These are phyloP conservation scores for Exophiala viscosa DNA, from an alignment of 2,329 filamentous ascomycete genomes.

Conservation along the genomic window DNA sequence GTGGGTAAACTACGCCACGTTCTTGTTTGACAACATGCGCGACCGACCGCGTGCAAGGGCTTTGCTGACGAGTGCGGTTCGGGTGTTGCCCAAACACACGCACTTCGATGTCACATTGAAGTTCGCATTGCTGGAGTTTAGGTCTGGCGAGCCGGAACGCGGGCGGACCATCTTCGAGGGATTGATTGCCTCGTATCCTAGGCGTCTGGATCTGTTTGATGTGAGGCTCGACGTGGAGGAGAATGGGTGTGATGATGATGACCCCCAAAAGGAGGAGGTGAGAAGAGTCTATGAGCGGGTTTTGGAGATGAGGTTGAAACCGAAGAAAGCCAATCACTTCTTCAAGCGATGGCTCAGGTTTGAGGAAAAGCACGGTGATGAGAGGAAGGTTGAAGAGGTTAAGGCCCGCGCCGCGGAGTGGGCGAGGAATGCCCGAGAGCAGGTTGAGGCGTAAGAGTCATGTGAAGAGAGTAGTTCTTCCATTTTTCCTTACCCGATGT, in stretches of 20 bases:
- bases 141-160: constrained; percentile 81
- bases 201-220: constrained; percentile 90
- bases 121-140: constrained; percentile 90
- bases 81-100: constrained; percentile 68
- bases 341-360: constrained; percentile 91
- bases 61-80: constrained; percentile 76
- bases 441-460: neutral
- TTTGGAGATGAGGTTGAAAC: constrained; percentile 62
- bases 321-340: constrained; percentile 76
- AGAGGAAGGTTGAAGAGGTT: constrained; percentile 67
- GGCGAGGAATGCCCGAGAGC: constrained; percentile 6
- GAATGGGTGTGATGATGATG: constrained; percentile 46
- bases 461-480: too few relatives aligned
- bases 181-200: constrained; percentile 77
- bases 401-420: constrained; percentile 59
- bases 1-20: constrained; percentile 93
- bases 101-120: constrained; percentile 75
- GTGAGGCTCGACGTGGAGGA: constrained; percentile 84
- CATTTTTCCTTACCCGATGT: too few relatives aligned
- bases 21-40: constrained; percentile 71
- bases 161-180: constrained; percentile 93
- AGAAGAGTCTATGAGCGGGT: constrained; percentile 81
- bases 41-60: constrained; percentile 71
- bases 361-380: constrained; percentile 67
- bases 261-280: constrained; percentile 52